Percentiles rank a stretch among this genome's conserved stretches.
These are phyloP conservation scores for Lyophyllum decastes DNA, from an alignment of 768 basidiomycete genomes.

Conservation along the genomic window DNA sequence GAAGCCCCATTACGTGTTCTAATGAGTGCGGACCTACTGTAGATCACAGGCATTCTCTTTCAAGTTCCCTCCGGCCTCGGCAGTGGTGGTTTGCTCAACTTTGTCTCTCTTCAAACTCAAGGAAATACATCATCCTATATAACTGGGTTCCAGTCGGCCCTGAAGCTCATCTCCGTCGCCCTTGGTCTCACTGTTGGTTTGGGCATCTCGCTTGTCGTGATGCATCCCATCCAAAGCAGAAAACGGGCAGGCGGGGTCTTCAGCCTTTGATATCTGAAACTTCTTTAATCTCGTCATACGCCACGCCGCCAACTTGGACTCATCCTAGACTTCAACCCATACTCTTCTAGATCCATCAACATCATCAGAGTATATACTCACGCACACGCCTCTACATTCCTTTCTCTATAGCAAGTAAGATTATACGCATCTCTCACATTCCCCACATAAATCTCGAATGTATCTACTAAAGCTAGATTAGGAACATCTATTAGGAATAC, in stretches of 20 bases:
- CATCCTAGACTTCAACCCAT: no score
- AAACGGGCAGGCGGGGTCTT: conserved; percentile 62
- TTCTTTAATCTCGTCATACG: not conserved
- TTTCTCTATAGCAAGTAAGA: not conserved
- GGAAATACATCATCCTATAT: conserved; percentile 59
- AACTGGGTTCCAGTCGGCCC: conserved; percentile 72
- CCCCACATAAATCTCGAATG: not conserved
- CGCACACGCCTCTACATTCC: not conserved
- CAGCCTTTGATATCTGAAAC: conserved; percentile 41
- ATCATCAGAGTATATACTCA: not conserved
- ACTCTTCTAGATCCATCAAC: not conserved
- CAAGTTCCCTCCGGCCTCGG: conserved; percentile 84
- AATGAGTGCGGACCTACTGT: conserved; percentile 1
- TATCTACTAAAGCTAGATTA: not conserved
- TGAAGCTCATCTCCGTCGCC: conserved; percentile 75
- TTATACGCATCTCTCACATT: not conserved
- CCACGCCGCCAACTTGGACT: not conserved
- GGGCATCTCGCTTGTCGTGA: conserved; percentile 66
- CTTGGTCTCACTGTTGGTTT: conserved; percentile 82
- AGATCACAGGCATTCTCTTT: conserved; percentile 80
- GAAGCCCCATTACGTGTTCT: not conserved
- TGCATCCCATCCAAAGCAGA: conserved; percentile 63
- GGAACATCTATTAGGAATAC: not conserved
- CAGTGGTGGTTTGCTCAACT: conserved; percentile 77
- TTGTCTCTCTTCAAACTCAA: conserved; percentile 55